Base-by-base conservation (phyloP, 2,329 filamentous ascomycete genomes). In the Bipolaris bicolor region DNA sequence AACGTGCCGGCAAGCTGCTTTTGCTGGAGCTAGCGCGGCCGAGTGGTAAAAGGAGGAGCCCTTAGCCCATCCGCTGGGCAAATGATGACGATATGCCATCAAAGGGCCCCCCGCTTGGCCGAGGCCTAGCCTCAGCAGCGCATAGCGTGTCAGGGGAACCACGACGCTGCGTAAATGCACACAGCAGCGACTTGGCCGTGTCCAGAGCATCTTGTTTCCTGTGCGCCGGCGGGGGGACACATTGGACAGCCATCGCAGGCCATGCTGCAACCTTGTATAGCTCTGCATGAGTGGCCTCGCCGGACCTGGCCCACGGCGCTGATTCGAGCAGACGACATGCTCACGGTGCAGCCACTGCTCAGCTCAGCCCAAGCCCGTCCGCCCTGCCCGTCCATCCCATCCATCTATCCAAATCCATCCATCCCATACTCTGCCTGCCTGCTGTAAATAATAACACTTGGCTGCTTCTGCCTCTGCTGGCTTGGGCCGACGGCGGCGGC, bases 221-320 rank as follows among this genome's bases (percentile, higher is more conserved):
- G 59, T 57, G 51, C 55, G 64, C 52, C 59, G 62, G 61, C 61
- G 60, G 60, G 60, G 60, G 62, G 62, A 59, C 50, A 69, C 65
- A 74, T 73, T 75, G 72, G 71, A 68, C 61, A 62, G 68, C 66
- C 50, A 67, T 71, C 53, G 61, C 55, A 65, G 65, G 62, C 63
- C 59, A 61, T 61, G 57, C 60, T 67, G 69, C 68, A 69, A 67
- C 66, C 67, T 64, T 67, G 66, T 66, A 70, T 72, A 72, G 71
- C 70, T 29, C 26, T 74, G 72, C 71, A 74, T 73, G 69, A 65
- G 70, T 66, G 73, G 72, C 67, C 69, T 74, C 67, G 70, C 70
- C 70, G 67, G 69, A 66, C 62, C 39, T 46, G 55, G 57, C 57
- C 48, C 58, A 56, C 53, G 41, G 43, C 55, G 55, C 60, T 68